Evolutionary conservation across 108 stramenopile genomes (phyloP).

Genomic region (Fistulifera solaris): DNA sequence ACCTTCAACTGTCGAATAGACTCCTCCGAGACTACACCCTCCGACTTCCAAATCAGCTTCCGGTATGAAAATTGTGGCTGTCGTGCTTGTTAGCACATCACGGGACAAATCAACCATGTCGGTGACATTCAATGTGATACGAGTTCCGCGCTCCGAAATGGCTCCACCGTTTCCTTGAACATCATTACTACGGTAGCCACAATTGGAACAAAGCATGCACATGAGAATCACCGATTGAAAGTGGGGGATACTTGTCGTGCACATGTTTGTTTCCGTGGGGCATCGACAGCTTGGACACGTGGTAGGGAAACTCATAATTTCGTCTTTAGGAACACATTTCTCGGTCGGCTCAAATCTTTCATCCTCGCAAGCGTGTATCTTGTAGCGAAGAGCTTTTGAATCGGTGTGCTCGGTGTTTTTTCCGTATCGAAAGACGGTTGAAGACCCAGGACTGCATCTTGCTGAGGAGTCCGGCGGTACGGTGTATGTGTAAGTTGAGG

Average conservation of each 20-base stretch:
- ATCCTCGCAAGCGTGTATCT: too few species aligned
- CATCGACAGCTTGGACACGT: slow-evolving; percentile 40
- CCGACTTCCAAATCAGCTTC: slow-evolving; percentile 55
- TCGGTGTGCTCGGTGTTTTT: neutral
- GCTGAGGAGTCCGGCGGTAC: slow-evolving; percentile 32
- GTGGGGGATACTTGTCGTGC: slow-evolving; percentile 83
- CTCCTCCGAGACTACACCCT: slow-evolving; percentile 68
- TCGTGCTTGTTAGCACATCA: slow-evolving; percentile 80
- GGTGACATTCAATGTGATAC: slow-evolving; percentile 37
- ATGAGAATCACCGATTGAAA: slow-evolving; percentile 94
- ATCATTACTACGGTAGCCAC: slow-evolving; percentile 81
- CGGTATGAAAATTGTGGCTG: slow-evolving; percentile 68
- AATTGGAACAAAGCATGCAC: slow-evolving; percentile 73
- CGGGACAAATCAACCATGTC: slow-evolving; percentile 55
- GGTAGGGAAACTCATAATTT: slow-evolving; percentile 37
- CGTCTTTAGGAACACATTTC: slow-evolving; percentile 3
- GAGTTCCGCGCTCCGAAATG: slow-evolving; percentile 65
- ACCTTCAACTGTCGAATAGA: slow-evolving; percentile 90
- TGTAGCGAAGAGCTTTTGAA: too few species aligned
- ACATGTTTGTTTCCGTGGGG: slow-evolving; percentile 51
- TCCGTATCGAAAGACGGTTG: slow-evolving; percentile 24
- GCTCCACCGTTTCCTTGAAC: slow-evolving; percentile 86
- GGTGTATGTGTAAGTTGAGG: slow-evolving; percentile 18
- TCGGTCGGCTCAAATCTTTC: neutral
- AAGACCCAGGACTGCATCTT: slow-evolving; percentile 42